phyloP scores from a whole-genome alignment of 371 early-diverging fungal species.

The Phascolomyces articulosus region DNA sequence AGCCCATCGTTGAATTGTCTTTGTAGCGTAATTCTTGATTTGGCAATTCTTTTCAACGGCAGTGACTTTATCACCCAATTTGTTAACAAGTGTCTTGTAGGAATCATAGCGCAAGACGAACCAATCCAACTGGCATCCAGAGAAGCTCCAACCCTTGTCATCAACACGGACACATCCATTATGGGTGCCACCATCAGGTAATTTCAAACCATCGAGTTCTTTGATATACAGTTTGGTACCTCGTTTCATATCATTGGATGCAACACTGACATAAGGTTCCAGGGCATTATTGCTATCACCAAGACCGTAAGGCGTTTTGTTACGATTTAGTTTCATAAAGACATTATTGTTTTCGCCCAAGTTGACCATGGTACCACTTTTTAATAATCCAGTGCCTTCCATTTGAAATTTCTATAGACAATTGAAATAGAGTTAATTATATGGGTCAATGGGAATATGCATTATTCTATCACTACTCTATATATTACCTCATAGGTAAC shows the following conservation, averaged over 20 bases:
- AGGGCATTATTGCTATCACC: constrained; percentile 17
- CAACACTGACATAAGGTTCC: constrained; percentile 37
- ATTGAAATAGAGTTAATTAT: not conserved
- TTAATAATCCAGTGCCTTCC: constrained; percentile 36
- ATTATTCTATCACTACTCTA: too few species aligned
- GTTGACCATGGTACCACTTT: constrained; percentile 31
- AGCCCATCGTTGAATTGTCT: constrained; percentile 20
- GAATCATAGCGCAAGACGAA: constrained; percentile 32
- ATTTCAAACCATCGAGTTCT: constrained; percentile 32
- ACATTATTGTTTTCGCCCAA: constrained; percentile 21
- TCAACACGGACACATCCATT: constrained; percentile 52
- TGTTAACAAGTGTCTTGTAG: constrained; percentile 18
- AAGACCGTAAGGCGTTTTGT: constrained; percentile 18
- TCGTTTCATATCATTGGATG: constrained; percentile 32
- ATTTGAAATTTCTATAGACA: constrained; percentile 31
- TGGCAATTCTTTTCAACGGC: constrained; percentile 22
- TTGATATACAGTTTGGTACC: constrained; percentile 39
- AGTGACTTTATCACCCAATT: constrained; percentile 16
- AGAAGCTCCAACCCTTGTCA: constrained; percentile 42
- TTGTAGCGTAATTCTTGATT: constrained; percentile 24
- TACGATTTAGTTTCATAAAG: constrained; percentile 22
- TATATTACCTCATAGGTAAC: constrained; percentile 22
- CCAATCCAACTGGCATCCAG: constrained; percentile 36
- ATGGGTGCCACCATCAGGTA: constrained; percentile 40
- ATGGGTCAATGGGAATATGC: too few species aligned